phyloP scores from a whole-genome alignment of 768 basidiomycete genomes.

The Amanita muscaria region DNA sequence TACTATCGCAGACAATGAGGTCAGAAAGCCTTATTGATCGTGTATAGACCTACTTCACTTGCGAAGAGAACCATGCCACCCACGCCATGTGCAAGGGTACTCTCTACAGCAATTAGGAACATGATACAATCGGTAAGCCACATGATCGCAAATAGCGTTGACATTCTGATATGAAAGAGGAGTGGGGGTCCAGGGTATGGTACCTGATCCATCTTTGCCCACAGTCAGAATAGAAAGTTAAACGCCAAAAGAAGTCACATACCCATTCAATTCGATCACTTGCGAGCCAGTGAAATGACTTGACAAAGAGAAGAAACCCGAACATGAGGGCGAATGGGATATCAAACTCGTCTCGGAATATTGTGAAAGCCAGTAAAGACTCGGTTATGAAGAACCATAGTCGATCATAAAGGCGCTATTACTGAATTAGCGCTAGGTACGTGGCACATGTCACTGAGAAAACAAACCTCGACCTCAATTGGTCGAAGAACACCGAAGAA shows the following conservation, averaged over 20 bases:
- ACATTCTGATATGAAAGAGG: slow-evolving; percentile 82
- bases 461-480: slow-evolving; percentile 88
- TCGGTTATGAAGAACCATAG: slow-evolving; percentile 98
- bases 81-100: slow-evolving; percentile 68
- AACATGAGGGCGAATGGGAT: slow-evolving; percentile 92
- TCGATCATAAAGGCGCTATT: slow-evolving; percentile 92
- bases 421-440: too few species aligned
- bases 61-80: slow-evolving; percentile 94
- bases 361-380: slow-evolving; percentile 91
- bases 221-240: slow-evolving; percentile 2
- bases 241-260: slow-evolving; percentile 7
- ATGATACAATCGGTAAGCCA: slow-evolving; percentile 69
- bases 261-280: slow-evolving; percentile 96
- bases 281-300: slow-evolving; percentile 97
- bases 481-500: slow-evolving; percentile 89
- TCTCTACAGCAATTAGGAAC: slow-evolving; percentile 75
- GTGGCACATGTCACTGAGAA: too few species aligned
- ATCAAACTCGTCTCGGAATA: slow-evolving; percentile 94
- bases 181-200: slow-evolving; percentile 78
- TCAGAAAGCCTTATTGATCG: slow-evolving; percentile 2
- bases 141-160: slow-evolving; percentile 62
- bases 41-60: slow-evolving; percentile 59
- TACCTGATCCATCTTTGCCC: slow-evolving; percentile 87
- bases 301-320: slow-evolving; percentile 87
- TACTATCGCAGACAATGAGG: slow-evolving; percentile 50